A percentile compares a stretch with the other conserved stretches of the same genome.
Conservation (phyloP, 495 filamentous ascomycete genomes). For the Clavariopsis aquatica region DNA sequence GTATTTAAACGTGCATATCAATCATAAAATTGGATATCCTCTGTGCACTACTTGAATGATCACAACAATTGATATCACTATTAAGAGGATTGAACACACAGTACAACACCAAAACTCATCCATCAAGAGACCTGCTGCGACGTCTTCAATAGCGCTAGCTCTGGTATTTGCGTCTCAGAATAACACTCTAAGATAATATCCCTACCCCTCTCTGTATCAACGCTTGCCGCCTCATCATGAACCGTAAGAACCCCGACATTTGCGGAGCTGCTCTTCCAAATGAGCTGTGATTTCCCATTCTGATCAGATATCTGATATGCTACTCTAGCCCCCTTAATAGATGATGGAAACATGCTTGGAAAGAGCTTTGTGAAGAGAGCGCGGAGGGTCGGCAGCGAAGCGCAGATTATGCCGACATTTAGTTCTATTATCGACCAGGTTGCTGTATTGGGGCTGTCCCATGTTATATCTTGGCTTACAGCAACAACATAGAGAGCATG, state of each 20-base stretch:
- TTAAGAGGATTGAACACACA: no score
- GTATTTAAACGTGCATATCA: no score
- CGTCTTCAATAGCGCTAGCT: background rate
- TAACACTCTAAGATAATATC: background rate
- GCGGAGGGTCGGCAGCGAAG: constrained; percentile 29
- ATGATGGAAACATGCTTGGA: constrained; percentile 9
- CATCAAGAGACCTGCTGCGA: background rate
- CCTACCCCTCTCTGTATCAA: background rate
- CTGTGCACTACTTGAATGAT: background rate
- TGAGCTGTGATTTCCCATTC: background rate
- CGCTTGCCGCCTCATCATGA: background rate
- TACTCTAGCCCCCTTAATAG: background rate
- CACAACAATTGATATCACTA: no score
- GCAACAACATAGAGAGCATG: constrained; percentile 24
- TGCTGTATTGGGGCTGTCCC: constrained; percentile 28
- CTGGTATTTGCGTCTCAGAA: background rate
- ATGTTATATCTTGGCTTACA: constrained; percentile 25
- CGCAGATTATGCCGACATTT: constrained; percentile 32
- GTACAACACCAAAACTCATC: background rate
- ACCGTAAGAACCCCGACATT: background rate
- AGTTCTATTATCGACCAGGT: constrained; percentile 30
- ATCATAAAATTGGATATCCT: no score
- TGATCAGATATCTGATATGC: background rate
- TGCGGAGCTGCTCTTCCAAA: background rate
- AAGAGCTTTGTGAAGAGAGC: constrained; percentile 20